These are phyloP conservation scores for Russula emetica DNA, from an alignment of 768 basidiomycete genomes.

Conservation along the genomic window DNA sequence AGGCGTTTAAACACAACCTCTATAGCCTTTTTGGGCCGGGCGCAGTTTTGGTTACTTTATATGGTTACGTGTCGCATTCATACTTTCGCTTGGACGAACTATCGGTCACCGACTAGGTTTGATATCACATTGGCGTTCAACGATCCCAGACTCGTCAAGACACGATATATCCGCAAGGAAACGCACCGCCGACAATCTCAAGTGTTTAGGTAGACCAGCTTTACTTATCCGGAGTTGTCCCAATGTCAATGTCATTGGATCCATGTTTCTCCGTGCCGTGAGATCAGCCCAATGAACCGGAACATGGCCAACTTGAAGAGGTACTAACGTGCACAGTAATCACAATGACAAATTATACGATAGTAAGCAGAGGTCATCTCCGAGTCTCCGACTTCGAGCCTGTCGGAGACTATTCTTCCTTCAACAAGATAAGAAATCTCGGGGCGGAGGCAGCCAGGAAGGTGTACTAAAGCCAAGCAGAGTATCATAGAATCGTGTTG, in stretches of 20 bases:
- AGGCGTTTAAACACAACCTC: neutral
- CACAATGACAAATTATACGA: constrained; percentile 5
- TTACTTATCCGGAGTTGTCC: neutral
- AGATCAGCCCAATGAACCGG: neutral
- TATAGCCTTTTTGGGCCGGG: neutral
- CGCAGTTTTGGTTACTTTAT: neutral
- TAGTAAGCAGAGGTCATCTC: neutral
- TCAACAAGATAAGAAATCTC: neutral
- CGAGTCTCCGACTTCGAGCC: neutral
- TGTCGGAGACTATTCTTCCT: neutral
- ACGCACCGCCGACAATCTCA: neutral
- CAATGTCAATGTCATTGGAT: neutral
- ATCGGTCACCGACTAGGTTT: neutral
- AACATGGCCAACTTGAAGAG: neutral
- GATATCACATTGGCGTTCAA: neutral
- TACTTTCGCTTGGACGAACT: neutral
- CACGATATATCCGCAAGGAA: neutral
- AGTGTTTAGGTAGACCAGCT: neutral
- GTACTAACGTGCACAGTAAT: too few species aligned
- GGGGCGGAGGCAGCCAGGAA: neutral
- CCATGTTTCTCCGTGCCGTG: neutral
- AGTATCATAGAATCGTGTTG: neutral
- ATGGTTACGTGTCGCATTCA: neutral
- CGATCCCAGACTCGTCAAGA: constrained; percentile 8
- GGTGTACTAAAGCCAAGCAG: neutral